phyloP scores from a whole-genome alignment of 345 rosid species.

The Moricandia moricandioides region DNA sequence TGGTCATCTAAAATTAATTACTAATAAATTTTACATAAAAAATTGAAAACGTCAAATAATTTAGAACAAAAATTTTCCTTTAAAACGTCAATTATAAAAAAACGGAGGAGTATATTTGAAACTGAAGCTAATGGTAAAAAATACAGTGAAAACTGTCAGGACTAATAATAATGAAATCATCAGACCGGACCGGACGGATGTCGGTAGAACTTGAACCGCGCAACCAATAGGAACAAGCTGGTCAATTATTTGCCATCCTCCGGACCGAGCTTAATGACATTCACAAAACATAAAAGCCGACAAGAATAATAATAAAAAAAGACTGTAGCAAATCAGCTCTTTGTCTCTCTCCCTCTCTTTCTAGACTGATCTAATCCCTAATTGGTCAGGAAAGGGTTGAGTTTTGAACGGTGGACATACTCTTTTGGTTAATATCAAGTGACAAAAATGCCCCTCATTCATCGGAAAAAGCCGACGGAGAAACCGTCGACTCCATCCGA shows the following conservation, averaged over 20 bases:
- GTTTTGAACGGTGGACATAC: constrained; percentile 18
- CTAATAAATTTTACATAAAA: no score
- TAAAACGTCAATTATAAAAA: no score
- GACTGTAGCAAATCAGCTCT: constrained; percentile 10
- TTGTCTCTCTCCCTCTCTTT: constrained; percentile 12
- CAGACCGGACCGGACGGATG: constrained; percentile 20
- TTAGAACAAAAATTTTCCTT: no score
- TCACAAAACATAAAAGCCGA: background rate
- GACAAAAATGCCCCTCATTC: constrained; percentile 28
- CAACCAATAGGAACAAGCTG: background rate
- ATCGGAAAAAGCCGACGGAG: constrained; percentile 34
- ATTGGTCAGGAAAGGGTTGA: background rate
- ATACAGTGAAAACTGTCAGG: background rate
- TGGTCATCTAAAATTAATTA: no score
- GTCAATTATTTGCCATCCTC: background rate
- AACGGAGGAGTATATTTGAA: no score
- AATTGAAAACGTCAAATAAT: no score
- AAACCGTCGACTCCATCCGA: constrained; percentile 10
- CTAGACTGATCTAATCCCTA: constrained; percentile 29
- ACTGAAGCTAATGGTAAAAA: background rate
- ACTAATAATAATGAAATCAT: background rate
- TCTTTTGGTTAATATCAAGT: background rate
- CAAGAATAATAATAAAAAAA: background rate
- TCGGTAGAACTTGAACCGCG: constrained; percentile 10
- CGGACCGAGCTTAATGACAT: constrained; percentile 11